These are phyloP conservation scores for Physcomitrellopsis africana DNA, from an alignment of 225 moss, liverwort and hornwort genomes.

Conservation along the genomic window DNA sequence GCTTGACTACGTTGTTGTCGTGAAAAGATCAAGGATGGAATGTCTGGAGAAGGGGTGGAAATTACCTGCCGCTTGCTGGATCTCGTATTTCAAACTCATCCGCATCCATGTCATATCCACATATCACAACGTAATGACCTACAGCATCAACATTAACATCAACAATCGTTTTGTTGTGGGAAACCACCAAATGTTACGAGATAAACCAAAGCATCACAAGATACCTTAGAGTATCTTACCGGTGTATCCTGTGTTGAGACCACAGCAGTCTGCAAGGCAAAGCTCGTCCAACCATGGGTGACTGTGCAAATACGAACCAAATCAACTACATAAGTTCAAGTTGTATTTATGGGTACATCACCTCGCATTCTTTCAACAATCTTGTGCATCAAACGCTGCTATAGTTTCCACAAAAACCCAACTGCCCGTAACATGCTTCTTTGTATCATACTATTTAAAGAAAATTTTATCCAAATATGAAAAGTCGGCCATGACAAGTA, in stretches of 20 bases:
- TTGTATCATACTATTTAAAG: background rate
- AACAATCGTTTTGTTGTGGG: conserved; percentile 15
- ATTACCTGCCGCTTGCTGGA: conserved; percentile 86
- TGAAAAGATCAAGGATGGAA: conserved; percentile 7
- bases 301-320: conserved; percentile 53
- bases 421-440: background rate
- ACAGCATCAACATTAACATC: conserved; percentile 24
- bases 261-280: conserved; percentile 92
- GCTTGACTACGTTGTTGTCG: background rate
- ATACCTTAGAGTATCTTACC: conserved; percentile 46
- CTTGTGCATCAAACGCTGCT: conserved; percentile 20
- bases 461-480: background rate
- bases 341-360: background rate
- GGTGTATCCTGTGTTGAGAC: conserved; percentile 81
- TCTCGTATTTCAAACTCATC: conserved; percentile 99
- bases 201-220: conserved; percentile 3
- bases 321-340: conserved; percentile 5
- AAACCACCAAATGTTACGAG: background rate
- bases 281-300: conserved; percentile 95
- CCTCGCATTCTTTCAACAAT: conserved; percentile 7
- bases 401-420: conserved; percentile 6
- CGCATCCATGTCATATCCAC: conserved; percentile 92
- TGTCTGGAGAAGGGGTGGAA: background rate
- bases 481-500: conserved; percentile 33
- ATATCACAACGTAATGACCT: conserved; percentile 99